phyloP scores from a whole-genome alignment of 331 rosid species.

The Quercus tomentella region DNA sequence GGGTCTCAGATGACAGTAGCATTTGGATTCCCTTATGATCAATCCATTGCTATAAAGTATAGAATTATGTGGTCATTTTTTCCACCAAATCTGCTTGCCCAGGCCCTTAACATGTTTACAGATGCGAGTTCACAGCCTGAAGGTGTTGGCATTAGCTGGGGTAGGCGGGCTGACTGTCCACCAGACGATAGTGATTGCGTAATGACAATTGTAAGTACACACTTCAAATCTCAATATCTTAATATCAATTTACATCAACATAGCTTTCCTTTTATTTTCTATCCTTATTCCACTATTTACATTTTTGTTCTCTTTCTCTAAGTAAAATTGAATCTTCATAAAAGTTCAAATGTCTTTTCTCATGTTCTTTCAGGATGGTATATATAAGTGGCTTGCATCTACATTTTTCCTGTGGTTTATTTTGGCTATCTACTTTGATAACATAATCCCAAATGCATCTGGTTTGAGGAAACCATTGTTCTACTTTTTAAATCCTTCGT shows the following conservation, averaged over 20 bases:
- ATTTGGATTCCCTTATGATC: conserved; percentile 55
- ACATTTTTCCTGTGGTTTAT: conserved; percentile 76
- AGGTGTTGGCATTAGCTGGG: conserved; percentile 74
- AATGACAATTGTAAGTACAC: conserved; percentile 62
- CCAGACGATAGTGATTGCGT: conserved; percentile 35
- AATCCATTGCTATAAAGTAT: neutral
- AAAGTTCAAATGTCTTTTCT: conserved; percentile 5
- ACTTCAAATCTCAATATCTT: conserved; percentile 11
- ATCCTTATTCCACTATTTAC: neutral
- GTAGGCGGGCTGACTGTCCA: conserved; percentile 51
- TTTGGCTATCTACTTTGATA: conserved; percentile 87
- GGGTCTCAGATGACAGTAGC: conserved; percentile 41
- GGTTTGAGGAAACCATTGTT: conserved; percentile 78
- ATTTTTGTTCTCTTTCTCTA: neutral
- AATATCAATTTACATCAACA: neutral
- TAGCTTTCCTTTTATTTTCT: neutral
- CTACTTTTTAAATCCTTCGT: conserved; percentile 68
- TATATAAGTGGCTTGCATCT: conserved; percentile 59
- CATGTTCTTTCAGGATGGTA: conserved; percentile 56
- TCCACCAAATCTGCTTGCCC: conserved; percentile 83
- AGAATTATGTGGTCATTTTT: conserved; percentile 63
- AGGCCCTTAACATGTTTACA: conserved; percentile 53
- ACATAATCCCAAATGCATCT: conserved; percentile 78
- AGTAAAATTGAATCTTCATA: neutral
- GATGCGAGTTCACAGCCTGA: conserved; percentile 45